Evolutionary conservation across 768 basidiomycete species (phyloP).

Genomic region (Clitopilus hobsonii): DNA sequence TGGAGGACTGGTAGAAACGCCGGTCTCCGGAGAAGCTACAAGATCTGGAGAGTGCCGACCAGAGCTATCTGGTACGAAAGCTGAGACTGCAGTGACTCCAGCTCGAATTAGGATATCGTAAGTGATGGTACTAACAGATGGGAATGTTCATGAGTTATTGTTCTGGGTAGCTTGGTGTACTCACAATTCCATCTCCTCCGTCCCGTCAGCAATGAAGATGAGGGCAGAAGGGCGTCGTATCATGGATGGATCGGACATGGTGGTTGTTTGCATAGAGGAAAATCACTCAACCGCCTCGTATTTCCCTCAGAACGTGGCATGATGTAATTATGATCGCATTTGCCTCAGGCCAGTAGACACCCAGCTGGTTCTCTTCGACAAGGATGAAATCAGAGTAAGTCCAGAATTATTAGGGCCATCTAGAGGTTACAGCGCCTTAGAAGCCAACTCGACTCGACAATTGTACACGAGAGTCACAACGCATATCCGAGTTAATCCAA

Average conservation of each 20-base stretch:
- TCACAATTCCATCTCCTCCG: slow-evolving; percentile 89
- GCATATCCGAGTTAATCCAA: no score
- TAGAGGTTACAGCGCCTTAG: no score
- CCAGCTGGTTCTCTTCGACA: background rate
- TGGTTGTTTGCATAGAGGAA: background rate
- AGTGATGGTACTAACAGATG: slow-evolving; percentile 56
- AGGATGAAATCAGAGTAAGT: no score
- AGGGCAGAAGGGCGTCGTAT: slow-evolving; percentile 44
- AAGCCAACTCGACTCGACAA: no score
- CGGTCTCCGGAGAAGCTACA: slow-evolving; percentile 18
- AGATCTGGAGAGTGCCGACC: no score
- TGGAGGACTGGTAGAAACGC: slow-evolving; percentile 30
- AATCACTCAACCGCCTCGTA: background rate
- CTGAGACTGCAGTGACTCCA: slow-evolving; percentile 63
- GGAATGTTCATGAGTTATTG: slow-evolving; percentile 1
- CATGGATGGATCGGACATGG: background rate
- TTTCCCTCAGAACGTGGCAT: background rate
- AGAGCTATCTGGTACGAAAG: slow-evolving; percentile 42
- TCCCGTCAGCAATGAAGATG: slow-evolving; percentile 75
- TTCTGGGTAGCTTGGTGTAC: slow-evolving; percentile 14
- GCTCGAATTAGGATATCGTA: slow-evolving; percentile 82
- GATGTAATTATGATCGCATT: background rate
- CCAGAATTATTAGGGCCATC: no score
- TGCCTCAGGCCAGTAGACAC: background rate
- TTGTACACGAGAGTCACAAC: no score